Base-by-base conservation (phyloP, 257 asterid species). In the Capsicum baccatum region DNA sequence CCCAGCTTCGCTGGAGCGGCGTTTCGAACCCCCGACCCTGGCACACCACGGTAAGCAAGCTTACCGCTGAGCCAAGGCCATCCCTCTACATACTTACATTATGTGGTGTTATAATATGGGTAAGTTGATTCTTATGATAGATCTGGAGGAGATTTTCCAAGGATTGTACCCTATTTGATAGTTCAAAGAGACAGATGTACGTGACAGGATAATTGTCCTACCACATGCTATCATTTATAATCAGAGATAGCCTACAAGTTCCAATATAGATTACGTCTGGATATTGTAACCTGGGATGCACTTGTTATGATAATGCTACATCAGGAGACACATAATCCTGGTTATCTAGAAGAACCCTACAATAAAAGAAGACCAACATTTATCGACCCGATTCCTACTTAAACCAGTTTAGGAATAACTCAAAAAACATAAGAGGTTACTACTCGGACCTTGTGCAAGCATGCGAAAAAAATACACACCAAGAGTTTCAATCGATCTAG, bases 221-320 rank as follows among this genome's bases (percentile, higher is more conserved):
- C 58, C 80, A 71, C n/a, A 71, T 71, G n/a, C 42, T 47, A 47
- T 71, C 80, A 71, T 52, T 21, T n/a, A 71, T 19, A 71, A n/a
- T 44, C 57, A 47, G 35, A 44, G 16, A 70, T 9, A n/a, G 79
- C 79, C 79, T 71, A 71, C 57, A 71, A 71, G 26, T 44, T 71
- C 17, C 9, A 44, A 70, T n/a, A 10, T 9, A 9, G 9, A 47
- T 71, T n/a, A 19, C 16, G 5, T 73, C 19, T 48, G 59, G 19
- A 48, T 48, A 21, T 14, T 73, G 42, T 73, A 48, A 17, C 48
- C 19, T 73, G 48, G 80, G 42, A 48, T 73, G 80, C 39, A 48
- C 59, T 73, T 73, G 59, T 48, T 48, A 73, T 11, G 80, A 73
- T 48, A 73, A 73, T 73, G 60, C 79, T 73, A 19, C 19, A 48